Evolutionary conservation across 2,329 filamentous ascomycete species (phyloP).

Genomic region (Mycosphaerella sp.): DNA sequence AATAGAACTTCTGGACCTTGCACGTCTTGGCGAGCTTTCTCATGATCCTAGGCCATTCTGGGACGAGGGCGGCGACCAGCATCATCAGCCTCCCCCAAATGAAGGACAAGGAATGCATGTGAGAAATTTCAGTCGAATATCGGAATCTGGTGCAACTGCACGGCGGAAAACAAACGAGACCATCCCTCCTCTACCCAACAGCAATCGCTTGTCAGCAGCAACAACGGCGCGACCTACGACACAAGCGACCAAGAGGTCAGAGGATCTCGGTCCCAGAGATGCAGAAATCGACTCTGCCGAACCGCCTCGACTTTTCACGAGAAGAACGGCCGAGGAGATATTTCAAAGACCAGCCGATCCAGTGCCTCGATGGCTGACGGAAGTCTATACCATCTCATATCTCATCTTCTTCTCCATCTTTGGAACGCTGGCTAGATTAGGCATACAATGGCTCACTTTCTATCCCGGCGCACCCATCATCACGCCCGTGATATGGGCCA

Average conservation of each 20-base stretch:
- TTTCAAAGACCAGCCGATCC: slow-evolving; percentile 3
- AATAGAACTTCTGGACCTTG: slow-evolving; percentile 20
- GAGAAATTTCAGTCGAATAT: slow-evolving; percentile 20
- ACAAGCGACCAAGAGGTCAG: slow-evolving; percentile 9
- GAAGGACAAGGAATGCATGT: slow-evolving; percentile 10
- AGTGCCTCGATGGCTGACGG: slow-evolving; percentile 33
- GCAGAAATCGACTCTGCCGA: slow-evolving; percentile 2
- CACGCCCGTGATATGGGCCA: slow-evolving; percentile 78
- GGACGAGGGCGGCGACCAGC: slow-evolving; percentile 14
- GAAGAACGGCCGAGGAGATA: slow-evolving; percentile 15
- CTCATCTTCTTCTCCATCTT: slow-evolving; percentile 79
- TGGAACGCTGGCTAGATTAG: slow-evolving; percentile 76
- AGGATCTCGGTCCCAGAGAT: not conserved
- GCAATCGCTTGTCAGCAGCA: slow-evolving; percentile 16
- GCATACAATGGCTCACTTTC: slow-evolving; percentile 69
- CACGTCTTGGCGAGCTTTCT: slow-evolving; percentile 18
- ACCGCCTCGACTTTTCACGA: slow-evolving; percentile 12
- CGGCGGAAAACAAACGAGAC: slow-evolving; percentile 14
- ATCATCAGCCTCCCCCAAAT: no score
- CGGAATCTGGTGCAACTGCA: not conserved
- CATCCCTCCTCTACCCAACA: no score
- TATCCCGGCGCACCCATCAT: slow-evolving; percentile 72
- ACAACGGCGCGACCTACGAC: slow-evolving; percentile 13
- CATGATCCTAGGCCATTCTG: slow-evolving; percentile 8
- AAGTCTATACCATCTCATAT: slow-evolving; percentile 65